phyloP scores from a whole-genome alignment of 2,329 filamentous ascomycete genomes.

The Botryotinia narcissicola region DNA sequence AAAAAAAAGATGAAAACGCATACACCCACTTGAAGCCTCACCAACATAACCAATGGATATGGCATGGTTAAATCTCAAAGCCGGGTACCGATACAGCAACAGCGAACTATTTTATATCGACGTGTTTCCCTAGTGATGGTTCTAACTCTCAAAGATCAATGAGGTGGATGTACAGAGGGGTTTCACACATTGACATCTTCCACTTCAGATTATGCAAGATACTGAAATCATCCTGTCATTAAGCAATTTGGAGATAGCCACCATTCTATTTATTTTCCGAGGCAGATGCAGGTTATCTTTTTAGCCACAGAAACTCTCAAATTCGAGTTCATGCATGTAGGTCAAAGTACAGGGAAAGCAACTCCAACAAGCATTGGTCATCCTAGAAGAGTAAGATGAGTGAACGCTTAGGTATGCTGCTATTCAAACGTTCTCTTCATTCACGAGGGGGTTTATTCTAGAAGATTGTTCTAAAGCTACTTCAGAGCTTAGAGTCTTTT shows the following conservation, averaged over 20 bases:
- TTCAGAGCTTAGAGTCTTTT: not conserved
- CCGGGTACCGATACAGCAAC: conserved; percentile 7
- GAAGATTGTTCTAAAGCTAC: not conserved
- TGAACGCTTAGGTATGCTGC: not conserved
- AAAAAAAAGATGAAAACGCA: conserved; percentile 22
- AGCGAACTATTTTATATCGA: conserved; percentile 19
- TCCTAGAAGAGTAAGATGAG: not conserved
- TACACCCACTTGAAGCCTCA: conserved; percentile 18
- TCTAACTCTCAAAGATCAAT: conserved; percentile 10
- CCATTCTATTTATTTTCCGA: not conserved
- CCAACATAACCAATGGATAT: conserved; percentile 12
- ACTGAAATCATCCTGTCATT: conserved; percentile 6
- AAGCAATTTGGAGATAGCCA: not conserved
- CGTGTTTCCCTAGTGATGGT: conserved; percentile 19
- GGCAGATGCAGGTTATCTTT: not conserved
- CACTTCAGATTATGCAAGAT: conserved; percentile 3
- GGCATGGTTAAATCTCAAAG: not conserved
- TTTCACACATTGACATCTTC: conserved; percentile 11
- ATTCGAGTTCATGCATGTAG: conserved; percentile 22
- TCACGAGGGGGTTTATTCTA: not conserved
- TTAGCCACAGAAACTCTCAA: conserved; percentile 9
- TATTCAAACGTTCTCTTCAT: not conserved
- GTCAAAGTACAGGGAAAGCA: conserved; percentile 7
- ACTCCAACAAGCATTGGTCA: conserved; percentile 5
- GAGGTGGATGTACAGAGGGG: conserved; percentile 15